Conservation (phyloP, 345 rosid species). For the Rhodamnia rubescens region DNA sequence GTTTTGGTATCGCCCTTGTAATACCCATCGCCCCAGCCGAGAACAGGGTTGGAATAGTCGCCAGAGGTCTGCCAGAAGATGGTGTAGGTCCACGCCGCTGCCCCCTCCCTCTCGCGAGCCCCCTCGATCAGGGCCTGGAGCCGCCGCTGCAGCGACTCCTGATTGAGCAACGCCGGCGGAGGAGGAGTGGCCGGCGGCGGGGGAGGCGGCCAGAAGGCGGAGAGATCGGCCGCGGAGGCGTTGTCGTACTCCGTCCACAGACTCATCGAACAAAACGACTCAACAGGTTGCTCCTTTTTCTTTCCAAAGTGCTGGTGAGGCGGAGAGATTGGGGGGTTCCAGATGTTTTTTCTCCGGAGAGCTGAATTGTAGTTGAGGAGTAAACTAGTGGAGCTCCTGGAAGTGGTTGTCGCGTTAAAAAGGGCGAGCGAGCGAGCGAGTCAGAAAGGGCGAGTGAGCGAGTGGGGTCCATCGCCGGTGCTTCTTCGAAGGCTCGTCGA, state of each 20-base stretch:
- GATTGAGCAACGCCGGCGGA: slow-evolving; percentile 20
- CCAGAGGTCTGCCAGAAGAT: slow-evolving; percentile 80
- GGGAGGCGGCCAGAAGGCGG: background rate
- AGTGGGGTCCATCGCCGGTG: background rate
- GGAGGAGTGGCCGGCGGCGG: background rate
- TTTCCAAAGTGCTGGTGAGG: background rate
- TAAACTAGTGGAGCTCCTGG: background rate
- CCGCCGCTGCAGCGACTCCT: slow-evolving; percentile 68
- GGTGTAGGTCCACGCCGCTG: slow-evolving; percentile 79
- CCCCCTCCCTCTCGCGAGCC: slow-evolving; percentile 43
- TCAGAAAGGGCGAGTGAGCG: background rate
- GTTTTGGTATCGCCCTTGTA: slow-evolving; percentile 67
- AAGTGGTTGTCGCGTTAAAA: background rate
- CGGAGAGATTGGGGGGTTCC: background rate
- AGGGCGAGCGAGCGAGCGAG: background rate
- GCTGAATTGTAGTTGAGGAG: background rate
- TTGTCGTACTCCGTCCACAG: background rate
- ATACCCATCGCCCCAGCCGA: slow-evolving; percentile 86
- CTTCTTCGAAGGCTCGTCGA: background rate
- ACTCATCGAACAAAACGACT: background rate
- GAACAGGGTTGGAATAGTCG: slow-evolving; percentile 41
- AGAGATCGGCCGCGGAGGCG: background rate
- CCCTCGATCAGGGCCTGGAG: slow-evolving; percentile 73
- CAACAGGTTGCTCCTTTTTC: background rate
- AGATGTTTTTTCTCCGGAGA: background rate